Base-by-base conservation (phyloP, 148 eudicot genomes). In the Linanthus parryae region DNA sequence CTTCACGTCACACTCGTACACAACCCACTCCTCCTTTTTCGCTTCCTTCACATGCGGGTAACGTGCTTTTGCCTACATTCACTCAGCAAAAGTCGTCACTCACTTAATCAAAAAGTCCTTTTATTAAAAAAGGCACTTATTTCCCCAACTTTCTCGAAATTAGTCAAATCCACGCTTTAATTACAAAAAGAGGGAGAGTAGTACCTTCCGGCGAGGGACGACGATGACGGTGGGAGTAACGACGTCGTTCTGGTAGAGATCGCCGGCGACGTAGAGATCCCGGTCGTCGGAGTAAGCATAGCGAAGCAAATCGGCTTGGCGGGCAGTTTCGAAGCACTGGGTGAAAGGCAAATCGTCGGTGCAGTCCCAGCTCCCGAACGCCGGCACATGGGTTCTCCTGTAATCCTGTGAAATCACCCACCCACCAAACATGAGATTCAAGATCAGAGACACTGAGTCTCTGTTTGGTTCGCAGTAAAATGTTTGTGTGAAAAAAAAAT, bases 281-380 rank as follows among this genome's bases (percentile, higher is more conserved):
- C 77, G 69, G 12, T 83, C 83, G 39, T 69, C 78, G 0, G 75
- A 48, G 71, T 64, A 70, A 35, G 55, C 49, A 15, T 67, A 66
- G 1, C 63, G 51, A 31, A 62, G 50, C 28, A 73, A 31, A 8
- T 69, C 66, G 24, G 72, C 68, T 69, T 80, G 88, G 19, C 78
- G 72, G 0, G 95, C 88, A 10, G 83, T 64, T 40, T 91, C 97
- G 41, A 82, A 85, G 52, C 95, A 85, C 74, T 82, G 76, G 1
- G 88, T 80, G 37, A 80, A 90, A 0, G 78, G 73, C 13, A 80
- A 51, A 13, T 71, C 65, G 14, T 70, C 68, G 19, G 67, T 37
- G 73, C 76, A 79, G 52, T 85, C 90, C 97, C 95, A 90, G 64
- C 92, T 81, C 24, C 97, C 97, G 61, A 90, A 90, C 13, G 88